Evolutionary conservation across 805 yeast genomes (phyloP).

Genomic region (Maudiozyma saulgeensis): DNA sequence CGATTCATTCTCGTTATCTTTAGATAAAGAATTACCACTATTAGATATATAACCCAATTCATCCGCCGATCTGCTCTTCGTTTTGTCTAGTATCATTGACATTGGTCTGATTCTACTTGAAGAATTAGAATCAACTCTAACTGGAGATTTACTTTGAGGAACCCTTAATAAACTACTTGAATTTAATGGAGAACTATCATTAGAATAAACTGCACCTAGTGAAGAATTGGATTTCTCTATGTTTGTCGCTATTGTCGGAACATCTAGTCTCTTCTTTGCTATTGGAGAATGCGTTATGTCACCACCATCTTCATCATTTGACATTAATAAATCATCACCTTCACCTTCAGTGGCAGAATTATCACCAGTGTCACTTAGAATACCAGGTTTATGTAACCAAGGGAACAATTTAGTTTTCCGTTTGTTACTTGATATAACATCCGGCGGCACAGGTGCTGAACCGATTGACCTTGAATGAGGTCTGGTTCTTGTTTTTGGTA

Average conservation of each 20-base stretch:
- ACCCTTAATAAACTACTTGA: constrained; percentile 5
- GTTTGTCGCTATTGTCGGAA: background rate
- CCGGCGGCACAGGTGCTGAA: constrained; percentile 25
- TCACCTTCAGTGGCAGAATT: constrained; percentile 25
- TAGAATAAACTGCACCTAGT: background rate
- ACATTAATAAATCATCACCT: constrained; percentile 14
- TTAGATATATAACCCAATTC: constrained; percentile 9
- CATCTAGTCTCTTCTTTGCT: background rate
- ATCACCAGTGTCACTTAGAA: constrained; percentile 25
- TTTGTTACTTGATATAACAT: constrained; percentile 22
- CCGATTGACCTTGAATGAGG: constrained; percentile 28
- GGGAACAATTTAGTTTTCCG: constrained; percentile 23
- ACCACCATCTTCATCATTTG: constrained; percentile 15
- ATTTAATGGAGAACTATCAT: background rate
- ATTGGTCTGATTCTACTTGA: constrained; percentile 14
- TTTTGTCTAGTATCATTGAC: constrained; percentile 12
- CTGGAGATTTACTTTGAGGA: constrained; percentile 13
- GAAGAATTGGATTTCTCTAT: background rate
- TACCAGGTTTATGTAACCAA: constrained; percentile 25
- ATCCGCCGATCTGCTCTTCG: constrained; percentile 16
- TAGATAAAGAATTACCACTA: background rate
- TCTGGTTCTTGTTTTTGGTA: constrained; percentile 8
- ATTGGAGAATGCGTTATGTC: background rate
- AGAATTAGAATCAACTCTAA: constrained; percentile 18
- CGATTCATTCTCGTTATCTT: constrained; percentile 1